Percentiles rank a stretch among this genome's conserved stretches.
Evolutionary conservation across 305 asterid species (phyloP).

Genomic region (Coffea humblotiana): DNA sequence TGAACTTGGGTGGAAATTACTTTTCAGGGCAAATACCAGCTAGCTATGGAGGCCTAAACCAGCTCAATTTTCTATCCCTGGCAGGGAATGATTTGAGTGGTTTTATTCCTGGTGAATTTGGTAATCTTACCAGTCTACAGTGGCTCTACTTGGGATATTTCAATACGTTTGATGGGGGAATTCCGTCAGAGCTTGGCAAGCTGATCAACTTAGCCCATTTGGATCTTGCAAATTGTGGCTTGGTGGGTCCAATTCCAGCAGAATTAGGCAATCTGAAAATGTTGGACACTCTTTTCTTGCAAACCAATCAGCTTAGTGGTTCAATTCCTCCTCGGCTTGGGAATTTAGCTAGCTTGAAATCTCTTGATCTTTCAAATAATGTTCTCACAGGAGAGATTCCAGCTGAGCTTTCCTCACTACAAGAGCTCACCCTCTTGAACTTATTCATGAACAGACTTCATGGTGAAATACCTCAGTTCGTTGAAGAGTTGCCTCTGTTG

Average conservation of each 20-base stretch:
- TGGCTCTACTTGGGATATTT: constrained; percentile 60
- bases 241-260: constrained; percentile 54
- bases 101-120: constrained; percentile 48
- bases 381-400: constrained; percentile 60
- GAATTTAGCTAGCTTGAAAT: constrained; percentile 39
- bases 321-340: constrained; percentile 51
- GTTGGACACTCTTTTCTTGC: constrained; percentile 63
- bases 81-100: constrained; percentile 64
- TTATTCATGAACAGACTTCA: constrained; percentile 59
- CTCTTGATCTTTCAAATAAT: constrained; percentile 60
- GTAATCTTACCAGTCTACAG: constrained; percentile 43
- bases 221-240: constrained; percentile 58
- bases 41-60: constrained; percentile 38
- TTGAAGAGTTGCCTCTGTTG: constrained; percentile 51
- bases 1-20: constrained; percentile 61
- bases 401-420: constrained; percentile 39
- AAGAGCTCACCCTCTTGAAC: constrained; percentile 47
- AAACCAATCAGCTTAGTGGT: constrained; percentile 48
- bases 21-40: constrained; percentile 46
- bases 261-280: constrained; percentile 46
- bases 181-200: constrained; percentile 52
- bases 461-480: constrained; percentile 50
- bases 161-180: constrained; percentile 54
- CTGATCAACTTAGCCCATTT: constrained; percentile 39
- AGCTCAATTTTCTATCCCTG: constrained; percentile 48